Percentiles rank a stretch among this genome's conserved stretches.
These are phyloP conservation scores for Hanseniaspora taiwanica DNA, from an alignment of 805 yeast species.

Conservation along the genomic window DNA sequence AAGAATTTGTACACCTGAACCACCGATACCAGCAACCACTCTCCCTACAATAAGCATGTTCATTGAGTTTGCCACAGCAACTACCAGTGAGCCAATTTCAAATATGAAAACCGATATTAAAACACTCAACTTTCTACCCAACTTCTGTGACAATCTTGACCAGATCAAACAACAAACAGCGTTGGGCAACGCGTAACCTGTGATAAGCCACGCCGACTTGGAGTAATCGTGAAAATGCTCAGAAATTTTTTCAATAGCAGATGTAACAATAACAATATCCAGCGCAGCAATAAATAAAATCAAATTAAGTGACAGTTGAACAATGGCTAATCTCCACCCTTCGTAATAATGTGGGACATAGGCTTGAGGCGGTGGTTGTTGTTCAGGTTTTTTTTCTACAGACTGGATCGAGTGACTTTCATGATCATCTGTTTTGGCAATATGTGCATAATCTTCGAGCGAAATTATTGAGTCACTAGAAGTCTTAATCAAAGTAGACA, in stretches of 20 bases:
- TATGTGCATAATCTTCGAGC: too few relatives aligned
- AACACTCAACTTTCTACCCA: constrained; percentile 36
- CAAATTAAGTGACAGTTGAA: constrained; percentile 9
- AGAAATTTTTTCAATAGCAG: constrained; percentile 37
- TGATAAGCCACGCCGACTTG: constrained; percentile 44
- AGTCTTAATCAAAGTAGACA: too few relatives aligned
- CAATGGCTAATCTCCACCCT: not conserved
- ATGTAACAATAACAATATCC: constrained; percentile 46
- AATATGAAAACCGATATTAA: constrained; percentile 40
- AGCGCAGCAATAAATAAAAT: constrained; percentile 28
- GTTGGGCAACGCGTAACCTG: constrained; percentile 41
- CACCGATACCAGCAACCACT: constrained; percentile 58
- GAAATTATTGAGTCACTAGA: too few relatives aligned
- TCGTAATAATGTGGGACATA: not conserved
- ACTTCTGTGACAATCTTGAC: constrained; percentile 43
- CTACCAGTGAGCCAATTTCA: constrained; percentile 46
- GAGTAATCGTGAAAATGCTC: constrained; percentile 34
- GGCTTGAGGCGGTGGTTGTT: not conserved
- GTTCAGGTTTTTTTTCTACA: too few relatives aligned
- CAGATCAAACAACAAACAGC: constrained; percentile 41
- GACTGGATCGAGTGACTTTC: too few relatives aligned
- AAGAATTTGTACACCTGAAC: constrained; percentile 49
- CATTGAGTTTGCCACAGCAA: constrained; percentile 42
- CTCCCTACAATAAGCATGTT: constrained; percentile 56
- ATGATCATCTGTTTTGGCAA: too few relatives aligned